Base-by-base conservation (phyloP, 192 early-diverging fungal species). In the Obelidium mucronatum region DNA sequence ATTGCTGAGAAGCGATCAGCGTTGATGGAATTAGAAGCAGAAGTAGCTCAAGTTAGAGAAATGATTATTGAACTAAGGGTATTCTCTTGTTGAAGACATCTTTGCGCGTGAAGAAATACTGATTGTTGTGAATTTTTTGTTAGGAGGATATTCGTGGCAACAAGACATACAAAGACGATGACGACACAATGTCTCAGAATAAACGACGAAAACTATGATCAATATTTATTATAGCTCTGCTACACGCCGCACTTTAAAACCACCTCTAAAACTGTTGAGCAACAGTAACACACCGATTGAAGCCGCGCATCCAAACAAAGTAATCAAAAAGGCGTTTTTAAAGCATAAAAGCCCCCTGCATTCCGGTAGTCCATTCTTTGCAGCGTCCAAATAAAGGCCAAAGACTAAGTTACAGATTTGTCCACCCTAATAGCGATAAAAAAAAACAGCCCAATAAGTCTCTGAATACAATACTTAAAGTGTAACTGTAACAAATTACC, bases 341-440 rank as follows among this genome's bases (percentile, higher is more conserved):
- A 80, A 80, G 51, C 79, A 80, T 22, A 22, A 11, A 39, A 22
- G 30, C 22, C 79, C 79, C 22, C 30, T 15, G 28, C 79, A 80
- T 24, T 78, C 70, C 39, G n/a, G 15, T 48, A 30, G 2, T 33
- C 42, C 68, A 19, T 36, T 42, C 39, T 40, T 63, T 1, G 69
- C 55, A 34, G 44, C 22, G 60, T 82, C 84, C 60, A 79, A 60
- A 22, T 79, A 54, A 2, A 75, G 30, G 2, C 84, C 84, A 75
- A 85, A 85, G 19, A 79, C 40, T 5, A 78, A 66, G 54, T 80
- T 81, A 39, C 60, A 79, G 6, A 85, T 4, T 28, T 85, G 79
- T 2, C 81, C 84, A 22, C 84, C 84, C 6, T 79, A 17, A n/a
- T n/a, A n/a, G n/a, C n/a, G n/a, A n/a, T n/a, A n/a, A n/a, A n/a